These are phyloP conservation scores for Suhomyces maxii DNA, from an alignment of 1,139 yeast genomes.

Conservation along the genomic window DNA sequence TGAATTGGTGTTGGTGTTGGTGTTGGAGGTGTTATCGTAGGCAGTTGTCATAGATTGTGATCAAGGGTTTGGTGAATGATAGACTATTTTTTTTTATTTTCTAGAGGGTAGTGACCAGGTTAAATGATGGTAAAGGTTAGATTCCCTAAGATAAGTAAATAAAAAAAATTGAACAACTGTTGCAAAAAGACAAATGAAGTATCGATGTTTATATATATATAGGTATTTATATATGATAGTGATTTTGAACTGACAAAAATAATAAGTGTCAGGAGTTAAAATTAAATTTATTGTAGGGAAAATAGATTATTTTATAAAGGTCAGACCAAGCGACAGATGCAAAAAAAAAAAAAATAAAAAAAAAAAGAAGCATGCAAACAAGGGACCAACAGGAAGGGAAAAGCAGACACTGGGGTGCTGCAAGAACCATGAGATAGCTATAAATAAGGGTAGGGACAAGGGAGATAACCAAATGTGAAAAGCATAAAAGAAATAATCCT, in stretches of 20 bases:
- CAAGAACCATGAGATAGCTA: too few relatives aligned
- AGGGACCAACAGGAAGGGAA: too few relatives aligned
- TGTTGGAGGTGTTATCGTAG: constrained; percentile 3
- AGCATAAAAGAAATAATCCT: too few relatives aligned
- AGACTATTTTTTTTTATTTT: too few relatives aligned
- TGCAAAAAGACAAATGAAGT: background rate
- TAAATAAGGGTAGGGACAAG: too few relatives aligned
- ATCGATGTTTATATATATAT: background rate
- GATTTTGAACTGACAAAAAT: constrained; percentile 4
- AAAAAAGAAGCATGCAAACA: too few relatives aligned
- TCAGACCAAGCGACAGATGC: background rate
- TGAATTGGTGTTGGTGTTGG: constrained; percentile 1
- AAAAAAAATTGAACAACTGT: background rate
- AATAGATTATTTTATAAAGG: constrained; percentile 5
- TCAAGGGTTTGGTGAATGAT: background rate
- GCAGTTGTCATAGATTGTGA: constrained; percentile 3
- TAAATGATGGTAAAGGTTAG: too few relatives aligned
- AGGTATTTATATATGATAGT: constrained; percentile 7
- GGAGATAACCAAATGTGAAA: too few relatives aligned
- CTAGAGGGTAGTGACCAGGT: too few relatives aligned
- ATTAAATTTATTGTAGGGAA: constrained; percentile 4
- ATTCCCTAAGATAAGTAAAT: too few relatives aligned
- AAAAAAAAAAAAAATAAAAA: background rate
- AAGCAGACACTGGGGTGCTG: too few relatives aligned
- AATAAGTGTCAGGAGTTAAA: constrained; percentile 7